These are phyloP conservation scores for Mortierella sp. DNA, from an alignment of 371 early-diverging fungal genomes.

Conservation along the genomic window DNA sequence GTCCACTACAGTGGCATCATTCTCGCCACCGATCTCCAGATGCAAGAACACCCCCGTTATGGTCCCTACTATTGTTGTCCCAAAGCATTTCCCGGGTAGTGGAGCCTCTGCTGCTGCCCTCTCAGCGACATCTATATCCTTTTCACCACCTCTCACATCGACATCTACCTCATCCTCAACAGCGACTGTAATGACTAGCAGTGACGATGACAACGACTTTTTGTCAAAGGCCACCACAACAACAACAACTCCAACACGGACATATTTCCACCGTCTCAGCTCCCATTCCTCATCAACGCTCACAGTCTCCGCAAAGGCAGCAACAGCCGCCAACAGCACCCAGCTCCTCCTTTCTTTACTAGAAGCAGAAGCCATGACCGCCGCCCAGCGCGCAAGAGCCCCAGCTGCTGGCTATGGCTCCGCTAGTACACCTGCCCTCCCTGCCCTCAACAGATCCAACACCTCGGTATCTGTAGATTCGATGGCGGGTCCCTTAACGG, in stretches of 20 bases:
- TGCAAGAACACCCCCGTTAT: conserved; percentile 26
- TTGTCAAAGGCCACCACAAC: not conserved
- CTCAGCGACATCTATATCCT: conserved; percentile 8
- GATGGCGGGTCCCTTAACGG: conserved; percentile 10
- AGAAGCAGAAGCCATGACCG: conserved; percentile 28
- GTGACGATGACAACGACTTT: not conserved
- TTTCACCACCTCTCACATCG: not conserved
- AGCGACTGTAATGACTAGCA: conserved; percentile 14
- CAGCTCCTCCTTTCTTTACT: not conserved
- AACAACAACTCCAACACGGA: not conserved
- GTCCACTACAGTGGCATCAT: not conserved
- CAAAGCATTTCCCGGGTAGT: conserved; percentile 1
- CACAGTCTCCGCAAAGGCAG: conserved; percentile 2
- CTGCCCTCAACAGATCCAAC: not conserved
- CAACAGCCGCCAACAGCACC: not conserved
- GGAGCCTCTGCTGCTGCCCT: not conserved
- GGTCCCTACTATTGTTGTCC: conserved; percentile 36
- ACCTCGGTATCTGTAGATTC: conserved; percentile 14
- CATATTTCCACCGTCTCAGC: conserved; percentile 5
- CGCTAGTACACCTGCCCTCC: not conserved
- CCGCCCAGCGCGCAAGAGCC: conserved; percentile 4
- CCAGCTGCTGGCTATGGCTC: not conserved
- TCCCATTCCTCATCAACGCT: not conserved
- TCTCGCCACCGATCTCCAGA: conserved; percentile 24
- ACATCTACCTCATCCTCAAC: conserved; percentile 18